Evolutionary conservation across 179 eudicot species (phyloP).

Genomic region (Silene noctiflora): DNA sequence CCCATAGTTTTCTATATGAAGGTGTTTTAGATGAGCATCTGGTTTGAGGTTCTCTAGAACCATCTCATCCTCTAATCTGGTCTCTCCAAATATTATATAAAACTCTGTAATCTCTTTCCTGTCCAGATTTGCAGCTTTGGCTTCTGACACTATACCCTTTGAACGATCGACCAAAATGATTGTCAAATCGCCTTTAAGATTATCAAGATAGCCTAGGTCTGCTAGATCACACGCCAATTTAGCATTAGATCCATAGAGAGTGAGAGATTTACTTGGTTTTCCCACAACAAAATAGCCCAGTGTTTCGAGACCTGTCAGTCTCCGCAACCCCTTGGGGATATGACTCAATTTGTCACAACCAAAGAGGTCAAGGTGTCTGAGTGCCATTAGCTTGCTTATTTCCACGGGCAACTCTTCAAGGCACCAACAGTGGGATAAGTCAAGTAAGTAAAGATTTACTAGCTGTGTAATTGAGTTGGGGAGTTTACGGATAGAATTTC

Average conservation of each 20-base stretch:
- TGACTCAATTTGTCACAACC: background rate
- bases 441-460: background rate
- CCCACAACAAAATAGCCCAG: background rate
- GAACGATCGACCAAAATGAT: background rate
- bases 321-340: conserved; percentile 5
- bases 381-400: background rate
- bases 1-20: no score
- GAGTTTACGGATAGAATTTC: background rate
- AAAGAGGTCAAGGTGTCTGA: background rate
- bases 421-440: background rate
- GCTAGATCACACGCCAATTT: background rate
- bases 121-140: background rate
- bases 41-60: no score
- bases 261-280: background rate
- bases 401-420: conserved; percentile 9
- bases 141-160: background rate
- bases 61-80: no score
- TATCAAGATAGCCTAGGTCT: background rate
- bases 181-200: background rate
- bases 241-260: background rate
- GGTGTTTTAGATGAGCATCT: no score
- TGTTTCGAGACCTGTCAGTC: no score
- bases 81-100: no score
- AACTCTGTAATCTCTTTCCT: background rate
- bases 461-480: background rate